Evolutionary conservation across 1,284 basidiomycete genomes (phyloP).

Genomic region (Leccinum pallidistipes): DNA sequence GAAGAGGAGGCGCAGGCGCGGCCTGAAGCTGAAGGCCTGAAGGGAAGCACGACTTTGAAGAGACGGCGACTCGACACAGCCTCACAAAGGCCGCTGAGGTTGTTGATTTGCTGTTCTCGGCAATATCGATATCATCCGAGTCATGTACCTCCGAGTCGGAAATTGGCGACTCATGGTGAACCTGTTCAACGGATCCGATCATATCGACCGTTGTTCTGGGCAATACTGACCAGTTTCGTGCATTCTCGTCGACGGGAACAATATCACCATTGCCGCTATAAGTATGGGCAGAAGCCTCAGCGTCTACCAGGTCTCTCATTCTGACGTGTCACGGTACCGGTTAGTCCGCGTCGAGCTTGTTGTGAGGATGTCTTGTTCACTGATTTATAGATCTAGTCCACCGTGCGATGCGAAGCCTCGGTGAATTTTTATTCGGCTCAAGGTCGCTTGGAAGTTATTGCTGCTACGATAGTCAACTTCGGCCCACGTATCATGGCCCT

Average conservation of each 20-base stretch:
- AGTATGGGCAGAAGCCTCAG: neutral
- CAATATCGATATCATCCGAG: too few relatives aligned
- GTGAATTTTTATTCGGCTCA: neutral
- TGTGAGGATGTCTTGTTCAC: neutral
- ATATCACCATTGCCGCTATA: slow-evolving; percentile 8
- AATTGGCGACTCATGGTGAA: too few relatives aligned
- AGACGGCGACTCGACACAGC: too few relatives aligned
- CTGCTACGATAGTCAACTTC: slow-evolving; percentile 26
- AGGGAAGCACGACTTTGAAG: too few relatives aligned
- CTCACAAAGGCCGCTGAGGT: too few relatives aligned
- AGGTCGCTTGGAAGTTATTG: neutral
- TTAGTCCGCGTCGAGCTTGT: slow-evolving; percentile 5
- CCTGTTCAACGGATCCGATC: too few relatives aligned
- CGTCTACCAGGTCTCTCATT: neutral
- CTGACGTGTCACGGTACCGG: slow-evolving; percentile 9
- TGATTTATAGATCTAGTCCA: neutral
- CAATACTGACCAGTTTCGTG: neutral
- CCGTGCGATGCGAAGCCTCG: slow-evolving; percentile 3
- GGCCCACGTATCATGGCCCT: slow-evolving; percentile 13
- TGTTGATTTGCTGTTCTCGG: too few relatives aligned
- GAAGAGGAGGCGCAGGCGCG: too few relatives aligned
- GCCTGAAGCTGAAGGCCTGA: too few relatives aligned
- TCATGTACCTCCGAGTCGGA: too few relatives aligned
- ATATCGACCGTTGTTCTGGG: neutral
- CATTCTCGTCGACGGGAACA: neutral